Percentiles rank a stretch among this genome's conserved stretches.
phyloP scores from a whole-genome alignment of 768 basidiomycete genomes.

The Leccinum incarnatum region DNA sequence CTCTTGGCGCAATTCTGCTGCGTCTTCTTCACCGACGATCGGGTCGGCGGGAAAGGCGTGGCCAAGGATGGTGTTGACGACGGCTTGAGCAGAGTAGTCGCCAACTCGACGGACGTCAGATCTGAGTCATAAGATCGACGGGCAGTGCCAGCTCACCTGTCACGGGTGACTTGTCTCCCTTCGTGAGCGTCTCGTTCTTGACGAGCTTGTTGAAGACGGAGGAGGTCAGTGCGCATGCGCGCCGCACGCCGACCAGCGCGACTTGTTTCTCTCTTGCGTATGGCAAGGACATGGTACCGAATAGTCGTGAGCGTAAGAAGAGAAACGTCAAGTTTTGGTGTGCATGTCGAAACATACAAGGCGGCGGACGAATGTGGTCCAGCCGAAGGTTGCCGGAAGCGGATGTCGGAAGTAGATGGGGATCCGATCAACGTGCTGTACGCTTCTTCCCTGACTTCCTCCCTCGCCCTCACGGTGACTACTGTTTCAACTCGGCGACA shows the following conservation, averaged over 20 bases:
- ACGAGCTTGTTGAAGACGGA: conserved; percentile 85
- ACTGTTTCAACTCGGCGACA: no score
- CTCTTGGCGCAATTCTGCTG: conserved; percentile 63
- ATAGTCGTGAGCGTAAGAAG: neutral
- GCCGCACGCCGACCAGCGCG: conserved; percentile 75
- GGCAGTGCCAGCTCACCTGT: conserved; percentile 51
- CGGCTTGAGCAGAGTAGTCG: conserved; percentile 91
- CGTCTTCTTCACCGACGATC: conserved; percentile 87
- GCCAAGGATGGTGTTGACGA: conserved; percentile 78
- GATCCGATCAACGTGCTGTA: no score
- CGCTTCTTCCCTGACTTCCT: no score
- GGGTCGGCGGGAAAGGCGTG: conserved; percentile 79
- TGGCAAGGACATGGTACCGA: conserved; percentile 46
- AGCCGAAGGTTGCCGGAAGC: no score
- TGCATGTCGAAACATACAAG: no score
- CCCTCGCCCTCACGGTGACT: no score
- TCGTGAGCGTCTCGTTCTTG: conserved; percentile 78
- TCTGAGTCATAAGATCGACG: conserved; percentile 18
- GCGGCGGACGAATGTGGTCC: no score
- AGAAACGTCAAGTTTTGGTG: neutral
- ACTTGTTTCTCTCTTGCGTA: conserved; percentile 73
- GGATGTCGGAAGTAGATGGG: no score
- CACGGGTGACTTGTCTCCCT: conserved; percentile 90
- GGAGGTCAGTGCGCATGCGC: conserved; percentile 60
- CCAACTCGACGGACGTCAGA: conserved; percentile 54